A percentile compares a stretch with the other conserved stretches of the same genome.
phyloP scores from a whole-genome alignment of 176 grass and related monocot species.

The Carex littledalei region DNA sequence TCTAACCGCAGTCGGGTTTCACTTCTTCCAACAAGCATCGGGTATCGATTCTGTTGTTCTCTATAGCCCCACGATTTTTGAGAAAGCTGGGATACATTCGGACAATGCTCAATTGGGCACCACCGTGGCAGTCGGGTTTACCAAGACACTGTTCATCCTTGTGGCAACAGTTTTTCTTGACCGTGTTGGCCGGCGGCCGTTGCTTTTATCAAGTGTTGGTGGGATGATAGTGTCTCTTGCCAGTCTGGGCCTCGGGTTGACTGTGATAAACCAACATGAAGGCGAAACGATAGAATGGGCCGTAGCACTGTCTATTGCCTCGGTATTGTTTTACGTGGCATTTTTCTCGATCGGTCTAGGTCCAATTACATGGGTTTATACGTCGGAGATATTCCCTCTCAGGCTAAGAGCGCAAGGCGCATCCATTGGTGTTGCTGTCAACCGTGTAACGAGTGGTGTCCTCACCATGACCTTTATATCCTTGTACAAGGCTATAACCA shows the following conservation, averaged over 20 bases:
- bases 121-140: slow-evolving; percentile 60
- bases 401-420: slow-evolving; percentile 58
- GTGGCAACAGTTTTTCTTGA: slow-evolving; percentile 75
- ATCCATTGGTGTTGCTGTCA: slow-evolving; percentile 45
- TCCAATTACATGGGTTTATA: slow-evolving; percentile 79
- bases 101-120: slow-evolving; percentile 42
- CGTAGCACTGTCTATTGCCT: slow-evolving; percentile 49
- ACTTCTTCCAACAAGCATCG: slow-evolving; percentile 92
- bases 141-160: slow-evolving; percentile 78
- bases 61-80: slow-evolving; percentile 70
- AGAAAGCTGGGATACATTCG: slow-evolving; percentile 42
- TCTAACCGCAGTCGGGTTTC: slow-evolving; percentile 42
- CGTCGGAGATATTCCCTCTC: slow-evolving; percentile 72
- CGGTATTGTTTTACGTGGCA: slow-evolving; percentile 52
- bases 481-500: slow-evolving; percentile 59
- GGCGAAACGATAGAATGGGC: slow-evolving; percentile 42
- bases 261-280: slow-evolving; percentile 22
- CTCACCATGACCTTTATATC: slow-evolving; percentile 87
- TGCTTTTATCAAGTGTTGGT: slow-evolving; percentile 52
- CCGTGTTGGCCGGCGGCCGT: slow-evolving; percentile 51
- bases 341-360: slow-evolving; percentile 88
- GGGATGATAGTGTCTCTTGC: slow-evolving; percentile 53
- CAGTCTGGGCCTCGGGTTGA: slow-evolving; percentile 48
- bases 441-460: slow-evolving; percentile 61
- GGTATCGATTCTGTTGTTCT: slow-evolving; percentile 82